Evolutionary conservation across 805 yeast genomes (phyloP), one percentile per base, ranked within the genome.

Genomic region (Starmerella cellae): DNA sequence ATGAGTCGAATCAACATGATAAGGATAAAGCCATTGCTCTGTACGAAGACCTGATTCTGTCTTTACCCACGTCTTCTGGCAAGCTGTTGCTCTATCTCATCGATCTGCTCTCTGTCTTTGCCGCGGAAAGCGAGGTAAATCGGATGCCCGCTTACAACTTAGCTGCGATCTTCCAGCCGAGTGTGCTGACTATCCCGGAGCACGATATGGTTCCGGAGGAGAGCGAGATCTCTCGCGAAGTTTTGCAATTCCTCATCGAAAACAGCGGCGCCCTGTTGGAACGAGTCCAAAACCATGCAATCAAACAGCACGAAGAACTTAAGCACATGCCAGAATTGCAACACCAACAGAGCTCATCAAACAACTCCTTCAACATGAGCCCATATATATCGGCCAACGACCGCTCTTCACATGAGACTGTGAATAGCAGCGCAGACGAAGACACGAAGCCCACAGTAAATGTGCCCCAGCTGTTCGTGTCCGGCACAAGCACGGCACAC

Each of bases 141-240:
- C 66, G 83, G 49, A 91, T 91, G 99, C 77, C 95, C 2, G 82
- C 94, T 1, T 74, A 84, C 53, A 91, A 91, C 58, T 66, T 91
- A 49, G 94, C 97, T 1, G 95, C 97, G 2, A 82, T 91, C 44
- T 91, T 91, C 65, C 98, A 91, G 63, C 97, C 98, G 3, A 82
- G 95, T n/a, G 76, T 91, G 16, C 66, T 91, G 41, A 81, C 94
- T 9, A 97, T 88, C 60, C 94, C 95, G 4, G 73, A 71, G 50
- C 96, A 91, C 60, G 95, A 87, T 57, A 74, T 88, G 77, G 74
- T 79, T 33, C 96, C 96, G 1, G 83, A 77, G 26, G 96, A 91
- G 61, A 87, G 87, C 62, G 88, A 82, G 11, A 63, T 84, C 28
- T 82, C 94, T 4, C 84, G 87, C 51, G 69, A 76, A 6, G 95